A percentile compares a stretch with the other conserved stretches of the same genome.
phyloP scores from a whole-genome alignment of 202 grass and related monocot genomes.

The Dendrocalamus latiflorus region DNA sequence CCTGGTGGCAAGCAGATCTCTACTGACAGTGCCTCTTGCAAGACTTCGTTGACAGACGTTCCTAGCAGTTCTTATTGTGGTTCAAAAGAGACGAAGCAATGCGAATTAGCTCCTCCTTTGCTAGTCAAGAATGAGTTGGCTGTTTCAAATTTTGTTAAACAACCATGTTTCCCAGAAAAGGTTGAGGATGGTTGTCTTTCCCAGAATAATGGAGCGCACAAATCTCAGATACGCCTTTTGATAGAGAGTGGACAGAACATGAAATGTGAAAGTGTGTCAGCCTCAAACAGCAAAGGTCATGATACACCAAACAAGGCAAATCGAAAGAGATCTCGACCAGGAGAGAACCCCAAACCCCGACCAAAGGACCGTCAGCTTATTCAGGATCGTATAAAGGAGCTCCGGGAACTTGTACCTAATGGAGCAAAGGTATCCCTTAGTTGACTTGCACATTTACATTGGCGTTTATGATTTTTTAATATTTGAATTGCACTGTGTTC shows the following conservation, averaged over 20 bases:
- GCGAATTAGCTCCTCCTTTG: slow-evolving; percentile 23
- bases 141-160: slow-evolving; percentile 55
- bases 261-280: slow-evolving; percentile 61
- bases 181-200: slow-evolving; percentile 36
- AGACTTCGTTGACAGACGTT: slow-evolving; percentile 60
- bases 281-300: slow-evolving; percentile 78
- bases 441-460: slow-evolving; percentile 18
- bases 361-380: no score
- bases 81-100: slow-evolving; percentile 41
- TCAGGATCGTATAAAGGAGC: no score
- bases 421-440: no score
- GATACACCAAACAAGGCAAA: no score
- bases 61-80: slow-evolving; percentile 55
- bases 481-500: neutral
- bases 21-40: slow-evolving; percentile 41
- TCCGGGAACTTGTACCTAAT: no score
- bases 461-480: neutral
- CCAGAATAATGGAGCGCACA: slow-evolving; percentile 50
- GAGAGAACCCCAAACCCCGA: no score
- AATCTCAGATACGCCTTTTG: slow-evolving; percentile 79
- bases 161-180: slow-evolving; percentile 39
- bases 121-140: slow-evolving; percentile 52
- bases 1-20: slow-evolving; percentile 55
- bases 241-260: slow-evolving; percentile 67
- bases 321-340: no score